Evolutionary conservation across 177 flowering plant species (phyloP).

Genomic region (Vitis hybrid): DNA sequence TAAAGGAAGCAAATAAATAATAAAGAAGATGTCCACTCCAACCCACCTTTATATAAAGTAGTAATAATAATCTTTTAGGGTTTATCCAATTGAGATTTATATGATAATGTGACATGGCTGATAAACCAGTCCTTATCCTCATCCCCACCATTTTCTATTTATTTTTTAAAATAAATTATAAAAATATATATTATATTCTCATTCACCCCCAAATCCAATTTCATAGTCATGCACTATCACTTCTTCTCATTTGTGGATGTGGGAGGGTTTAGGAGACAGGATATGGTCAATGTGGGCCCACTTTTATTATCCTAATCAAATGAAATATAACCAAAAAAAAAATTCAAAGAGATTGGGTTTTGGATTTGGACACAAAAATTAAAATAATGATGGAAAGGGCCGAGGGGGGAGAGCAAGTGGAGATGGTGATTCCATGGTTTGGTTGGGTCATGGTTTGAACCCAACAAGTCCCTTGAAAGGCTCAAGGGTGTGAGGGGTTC

Average conservation of each 20-base stretch:
- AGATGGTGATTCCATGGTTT: conserved; percentile 15
- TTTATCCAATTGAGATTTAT: conserved; percentile 9
- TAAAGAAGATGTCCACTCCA: too few species aligned
- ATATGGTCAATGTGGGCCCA: conserved; percentile 18
- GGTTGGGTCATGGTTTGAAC: neutral
- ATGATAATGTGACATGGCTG: conserved; percentile 19
- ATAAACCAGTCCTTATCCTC: conserved; percentile 21
- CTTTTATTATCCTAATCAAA: too few species aligned
- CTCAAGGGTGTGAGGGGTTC: neutral
- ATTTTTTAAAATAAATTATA: too few species aligned
- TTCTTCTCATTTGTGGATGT: neutral
- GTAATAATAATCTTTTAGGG: neutral
- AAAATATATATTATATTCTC: too few species aligned
- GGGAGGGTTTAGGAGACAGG: conserved; percentile 10
- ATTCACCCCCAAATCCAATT: too few species aligned
- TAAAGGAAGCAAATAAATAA: too few species aligned
- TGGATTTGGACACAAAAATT: neutral
- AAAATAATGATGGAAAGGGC: neutral
- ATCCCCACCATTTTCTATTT: too few species aligned
- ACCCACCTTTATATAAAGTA: too few species aligned
- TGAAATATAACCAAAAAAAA: too few species aligned
- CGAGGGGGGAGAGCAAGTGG: conserved; percentile 13
- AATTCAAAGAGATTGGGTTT: too few species aligned
- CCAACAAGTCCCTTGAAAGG: neutral
- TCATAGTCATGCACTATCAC: too few species aligned